Evolutionary conservation across 352 stramenopile genomes (phyloP).

Genomic region (Pythium pyrilobum): DNA sequence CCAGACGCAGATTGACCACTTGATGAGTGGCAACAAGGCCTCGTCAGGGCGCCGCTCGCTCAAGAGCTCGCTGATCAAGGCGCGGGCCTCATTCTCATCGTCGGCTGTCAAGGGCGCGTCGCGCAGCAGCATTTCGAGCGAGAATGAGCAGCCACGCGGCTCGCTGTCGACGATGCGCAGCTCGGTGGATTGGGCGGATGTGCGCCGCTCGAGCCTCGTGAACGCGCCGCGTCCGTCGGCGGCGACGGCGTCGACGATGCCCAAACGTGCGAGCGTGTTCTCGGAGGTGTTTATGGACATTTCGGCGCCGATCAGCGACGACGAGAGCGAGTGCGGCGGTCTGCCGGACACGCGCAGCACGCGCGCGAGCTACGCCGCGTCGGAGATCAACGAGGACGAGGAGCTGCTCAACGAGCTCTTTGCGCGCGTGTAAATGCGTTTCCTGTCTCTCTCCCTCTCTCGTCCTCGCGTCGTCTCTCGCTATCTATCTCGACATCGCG

Average conservation of each 20-base stretch:
- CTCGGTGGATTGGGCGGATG: conserved; percentile 15
- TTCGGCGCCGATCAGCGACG: conserved; percentile 16
- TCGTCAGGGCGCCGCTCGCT: conserved; percentile 14
- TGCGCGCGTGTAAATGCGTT: conserved; percentile 9
- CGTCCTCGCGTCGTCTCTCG: too few species aligned
- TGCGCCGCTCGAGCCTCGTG: conserved; percentile 7
- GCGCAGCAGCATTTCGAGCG: conserved; percentile 4
- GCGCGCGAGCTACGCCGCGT: conserved; percentile 23
- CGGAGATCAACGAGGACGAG: conserved; percentile 23
- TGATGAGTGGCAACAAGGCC: conserved; percentile 24
- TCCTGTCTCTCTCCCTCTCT: background rate
- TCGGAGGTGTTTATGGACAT: conserved; percentile 25
- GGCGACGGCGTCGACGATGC: conserved; percentile 7
- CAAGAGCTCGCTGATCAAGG: conserved; percentile 19
- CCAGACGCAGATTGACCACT: conserved; percentile 44
- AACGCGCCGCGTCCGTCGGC: background rate
- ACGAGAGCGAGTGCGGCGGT: background rate
- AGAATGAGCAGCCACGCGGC: too few species aligned
- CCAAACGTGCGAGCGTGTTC: conserved; percentile 21
- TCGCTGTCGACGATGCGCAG: conserved; percentile 6
- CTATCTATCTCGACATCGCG: background rate
- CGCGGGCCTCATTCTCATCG: conserved; percentile 15
- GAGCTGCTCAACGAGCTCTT: conserved; percentile 22
- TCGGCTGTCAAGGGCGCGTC: conserved; percentile 1
- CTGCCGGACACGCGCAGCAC: conserved; percentile 13